Conservation (phyloP, 768 basidiomycete genomes). For the Tricholoma bakamatsutake region DNA sequence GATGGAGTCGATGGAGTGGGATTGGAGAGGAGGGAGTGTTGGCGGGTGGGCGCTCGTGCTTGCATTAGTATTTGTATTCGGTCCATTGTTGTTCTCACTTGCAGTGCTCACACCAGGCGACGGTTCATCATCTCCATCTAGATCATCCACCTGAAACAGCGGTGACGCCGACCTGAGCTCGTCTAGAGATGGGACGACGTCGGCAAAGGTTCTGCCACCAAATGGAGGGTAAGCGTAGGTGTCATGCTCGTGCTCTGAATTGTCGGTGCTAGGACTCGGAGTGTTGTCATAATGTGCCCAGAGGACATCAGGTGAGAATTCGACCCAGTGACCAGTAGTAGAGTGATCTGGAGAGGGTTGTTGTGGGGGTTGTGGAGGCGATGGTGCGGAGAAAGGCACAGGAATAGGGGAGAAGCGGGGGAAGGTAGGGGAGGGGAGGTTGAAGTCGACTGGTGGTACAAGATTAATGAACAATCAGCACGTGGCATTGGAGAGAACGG, state of each 20-base stretch:
- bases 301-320: slow-evolving; percentile 1
- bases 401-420: background rate
- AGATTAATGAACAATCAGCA: background rate
- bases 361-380: background rate
- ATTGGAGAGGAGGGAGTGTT: slow-evolving; percentile 1
- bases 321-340: background rate
- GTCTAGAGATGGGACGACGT: slow-evolving; percentile 9
- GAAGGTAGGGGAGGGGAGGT: background rate
- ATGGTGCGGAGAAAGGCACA: background rate
- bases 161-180: slow-evolving; percentile 13
- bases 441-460: background rate
- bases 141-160: slow-evolving; percentile 5
- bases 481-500: too few species aligned
- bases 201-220: slow-evolving; percentile 1
- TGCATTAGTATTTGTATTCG: background rate
- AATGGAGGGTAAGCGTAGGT: background rate
- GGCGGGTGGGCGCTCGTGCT: slow-evolving; percentile 3
- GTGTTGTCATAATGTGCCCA: slow-evolving; percentile 1
- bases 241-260: background rate
- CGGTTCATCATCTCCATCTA: background rate
- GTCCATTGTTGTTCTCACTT: background rate
- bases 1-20: background rate
- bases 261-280: slow-evolving; percentile 3
- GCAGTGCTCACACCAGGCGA: background rate
- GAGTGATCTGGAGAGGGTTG: background rate